These are phyloP conservation scores for Elsinoe batatas DNA, from an alignment of 2,329 filamentous ascomycete genomes.

Conservation along the genomic window DNA sequence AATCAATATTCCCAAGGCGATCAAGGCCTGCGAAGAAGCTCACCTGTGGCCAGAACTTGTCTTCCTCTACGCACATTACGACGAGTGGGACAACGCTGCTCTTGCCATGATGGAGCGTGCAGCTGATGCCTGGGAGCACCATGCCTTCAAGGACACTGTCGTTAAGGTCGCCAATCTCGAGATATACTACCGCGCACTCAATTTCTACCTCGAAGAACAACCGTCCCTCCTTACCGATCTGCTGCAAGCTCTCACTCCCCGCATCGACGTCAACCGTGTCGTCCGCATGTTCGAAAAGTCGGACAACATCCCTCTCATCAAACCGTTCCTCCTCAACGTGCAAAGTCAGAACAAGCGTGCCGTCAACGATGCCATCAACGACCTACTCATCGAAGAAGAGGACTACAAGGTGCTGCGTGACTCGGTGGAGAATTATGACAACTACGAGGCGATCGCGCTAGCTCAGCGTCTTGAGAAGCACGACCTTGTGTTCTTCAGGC, in stretches of 20 bases:
- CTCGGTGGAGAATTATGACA: constrained; percentile 97
- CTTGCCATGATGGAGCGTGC: constrained; percentile 97
- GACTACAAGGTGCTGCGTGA: constrained; percentile 98
- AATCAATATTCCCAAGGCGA: constrained; percentile 97
- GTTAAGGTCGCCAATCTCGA: constrained; percentile 97
- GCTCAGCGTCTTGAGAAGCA: constrained; percentile 92
- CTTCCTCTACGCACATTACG: constrained; percentile 96
- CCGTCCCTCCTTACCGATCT: constrained; percentile 92
- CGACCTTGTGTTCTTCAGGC: constrained; percentile 96
- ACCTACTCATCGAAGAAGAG: constrained; percentile 94
- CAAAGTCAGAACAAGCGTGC: constrained; percentile 96
- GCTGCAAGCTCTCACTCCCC: constrained; percentile 78
- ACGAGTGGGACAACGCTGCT: constrained; percentile 95
- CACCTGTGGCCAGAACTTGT: constrained; percentile 96
- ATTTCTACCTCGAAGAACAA: constrained; percentile 96
- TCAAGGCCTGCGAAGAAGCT: constrained; percentile 83
- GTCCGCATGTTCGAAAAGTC: constrained; percentile 98
- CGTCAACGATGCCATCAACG: constrained; percentile 97
- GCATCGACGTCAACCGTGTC: constrained; percentile 97
- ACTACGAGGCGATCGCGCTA: constrained; percentile 91
- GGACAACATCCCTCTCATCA: constrained; percentile 95
- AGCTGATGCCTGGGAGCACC: constrained; percentile 96
- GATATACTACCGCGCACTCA: constrained; percentile 95
- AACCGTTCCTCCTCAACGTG: constrained; percentile 94
- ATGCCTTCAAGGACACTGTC: constrained; percentile 98